Evolutionary conservation across 2,329 filamentous ascomycete species (phyloP), one percentile per base, ranked within the genome.

Genomic region (Arthroderma sp.): DNA sequence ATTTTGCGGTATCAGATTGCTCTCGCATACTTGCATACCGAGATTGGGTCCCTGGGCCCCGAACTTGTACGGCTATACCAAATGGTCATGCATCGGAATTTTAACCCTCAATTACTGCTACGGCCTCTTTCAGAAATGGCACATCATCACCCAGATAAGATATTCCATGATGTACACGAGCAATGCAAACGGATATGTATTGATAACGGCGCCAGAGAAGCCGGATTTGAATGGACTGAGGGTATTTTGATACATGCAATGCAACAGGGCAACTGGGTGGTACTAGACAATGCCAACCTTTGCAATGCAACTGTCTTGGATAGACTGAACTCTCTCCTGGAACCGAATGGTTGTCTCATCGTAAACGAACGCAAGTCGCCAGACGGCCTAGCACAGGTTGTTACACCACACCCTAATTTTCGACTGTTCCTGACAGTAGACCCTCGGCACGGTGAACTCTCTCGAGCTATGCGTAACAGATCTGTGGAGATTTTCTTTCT

Each of bases 211-310:
- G 79, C 88, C 23, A 81, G 85, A 21, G 85, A 85, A 61, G 88
- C 90, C 21, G 85, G 86, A 1, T 98, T 98, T 67, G 89, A 95
- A 70, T 98, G 93, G 93, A 83, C 95, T 1, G 91, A 98, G 68
- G 93, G 94, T 58, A 82, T 94, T 52, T 84, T 98, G 44, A 86
- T 97, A 52, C 86, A 90, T 64, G 91, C 93, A 43, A 77, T 97
- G 9, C 81, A 94, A 66, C 78, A 85, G 63, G 93, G 93, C 13
- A 81, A 90, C 60, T 98, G 93, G 93, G 78, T 98, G 17, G 85
- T 98, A 9, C 82, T 98, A 21, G 93, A 98, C 71, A 96, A 98
- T 71, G 93, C 94, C 60, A 98, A 98, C 66, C 80, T 98, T 58
- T 98, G 94, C 74, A 96, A 87, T 66, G 86, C 91, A 23, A 95